Evolutionary conservation across 2,329 filamentous ascomycete species (phyloP), one percentile per base, ranked within the genome.

Genomic region (Colletotrichum truncatum): DNA sequence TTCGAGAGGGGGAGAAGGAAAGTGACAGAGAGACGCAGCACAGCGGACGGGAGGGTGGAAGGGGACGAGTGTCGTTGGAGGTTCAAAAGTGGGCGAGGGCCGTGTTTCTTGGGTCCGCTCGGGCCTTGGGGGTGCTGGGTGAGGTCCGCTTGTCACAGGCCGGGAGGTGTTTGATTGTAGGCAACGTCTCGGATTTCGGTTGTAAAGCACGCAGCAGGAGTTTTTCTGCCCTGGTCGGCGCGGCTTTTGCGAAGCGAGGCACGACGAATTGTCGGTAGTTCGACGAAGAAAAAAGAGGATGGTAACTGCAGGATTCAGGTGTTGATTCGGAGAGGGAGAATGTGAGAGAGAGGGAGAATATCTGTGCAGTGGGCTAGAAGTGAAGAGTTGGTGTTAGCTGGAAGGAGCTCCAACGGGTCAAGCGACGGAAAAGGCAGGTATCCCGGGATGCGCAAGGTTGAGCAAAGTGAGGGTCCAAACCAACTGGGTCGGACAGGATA

Each of bases 101-200:
- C 54, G 60, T 68, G 60, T 56, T 67, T 43, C 59, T 36, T 68
- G 54, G 62, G 57, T 65, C 56, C 65, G 67, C 66, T 69, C 67
- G 66, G 67, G 62, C 67, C 67, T 52, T 68, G 65, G 48, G 30
- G 53, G 25, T 55, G 39, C 39, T 64, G 51, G 48, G 57, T 41
- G 51, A 59, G 62, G 43, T 55, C 55, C 52, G 56, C 65, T 53
- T 48, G 67, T 66, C 59, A 67, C 65, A 69, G 57, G 57, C 66
- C 36, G 41, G 55, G 57, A 54, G 32, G 45, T 53, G 66, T 68
- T 68, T 60, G 58, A 64, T 55, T 57, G 38, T 69, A 43, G 65
- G 41, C 46, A 51, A 26, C 56, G 62, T 66, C 61, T 53, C 51
- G 49, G 30, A 38, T 63, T 51, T 45, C n/a, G 30, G 52, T 55